Base-by-base conservation (phyloP, 176 grass and related monocot genomes). In the Tillandsia leiboldiana region DNA sequence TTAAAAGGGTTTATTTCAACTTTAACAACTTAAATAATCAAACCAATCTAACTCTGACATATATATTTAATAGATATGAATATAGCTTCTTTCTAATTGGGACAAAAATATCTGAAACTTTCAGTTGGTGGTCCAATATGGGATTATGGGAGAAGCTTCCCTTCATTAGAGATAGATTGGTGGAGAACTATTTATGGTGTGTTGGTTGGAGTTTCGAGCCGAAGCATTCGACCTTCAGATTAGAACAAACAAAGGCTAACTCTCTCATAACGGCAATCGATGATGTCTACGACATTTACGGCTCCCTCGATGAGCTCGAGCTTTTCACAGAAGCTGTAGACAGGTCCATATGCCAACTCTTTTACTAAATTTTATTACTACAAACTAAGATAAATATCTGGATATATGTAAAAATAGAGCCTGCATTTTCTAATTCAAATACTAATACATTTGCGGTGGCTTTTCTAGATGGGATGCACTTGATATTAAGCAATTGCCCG, bases 271-370 rank as follows among this genome's bases (percentile, higher is more conserved):
- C 51, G 12, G 13, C 63, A 9, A 20, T 83, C 28, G 74, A 83
- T 77, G 80, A 83, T 68, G 51, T 77, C 17, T 83, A 73, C 42
- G 80, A 82, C 58, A n/a, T 77, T 17, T 82, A 82, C 29, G 80
- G 73, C 0, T 71, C 73, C 12, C 26, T 83, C 10, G 28, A 77
- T 28, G 74, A 77, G 15, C 62, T 77, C 1, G 48, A 76, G 64
- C 17, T 68, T 12, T 81, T 81, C 51, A 81, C 79, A 0, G 13
- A 81, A 26, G 71, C 48, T 0, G 27, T 75, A 2, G 64, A 81
- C 1, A 73, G 66, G 79, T 81, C 14, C 26, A 62, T 14, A 1
- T 50, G 6, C 2, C 10, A 22, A 14, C 15, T 24, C 49, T 29
- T 53, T 1, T 47, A 13, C 7, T 71, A 8, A 48, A 3, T 2